Evolutionary conservation across 129 eudicot genomes (phyloP).

Genomic region (Flaveria linearis): DNA sequence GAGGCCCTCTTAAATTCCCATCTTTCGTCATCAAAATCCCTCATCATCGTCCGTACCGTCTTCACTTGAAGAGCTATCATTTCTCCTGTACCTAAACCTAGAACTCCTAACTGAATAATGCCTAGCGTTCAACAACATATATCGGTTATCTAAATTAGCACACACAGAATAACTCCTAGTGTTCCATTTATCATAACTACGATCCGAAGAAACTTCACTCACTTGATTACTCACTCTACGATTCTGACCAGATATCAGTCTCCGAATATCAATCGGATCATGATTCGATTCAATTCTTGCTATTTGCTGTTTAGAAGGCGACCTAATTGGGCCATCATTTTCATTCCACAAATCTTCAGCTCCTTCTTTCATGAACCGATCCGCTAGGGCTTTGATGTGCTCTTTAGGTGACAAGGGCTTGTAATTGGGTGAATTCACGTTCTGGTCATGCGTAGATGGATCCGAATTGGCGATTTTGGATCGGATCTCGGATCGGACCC

Average conservation of each 20-base stretch:
- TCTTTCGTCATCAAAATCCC: conserved; percentile 28
- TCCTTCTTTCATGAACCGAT: conserved; percentile 83
- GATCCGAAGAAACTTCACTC: conserved; percentile 20
- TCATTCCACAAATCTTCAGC: conserved; percentile 97
- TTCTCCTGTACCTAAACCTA: conserved; percentile 38
- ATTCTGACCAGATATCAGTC: conserved; percentile 31
- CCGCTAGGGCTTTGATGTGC: conserved; percentile 81
- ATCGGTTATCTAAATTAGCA: conserved; percentile 13
- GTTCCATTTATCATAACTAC: conserved; percentile 25
- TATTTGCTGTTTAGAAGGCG: conserved; percentile 24
- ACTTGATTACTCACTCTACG: background rate
- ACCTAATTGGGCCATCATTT: conserved; percentile 63
- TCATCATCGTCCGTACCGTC: conserved; percentile 39
- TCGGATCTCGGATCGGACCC: conserved; percentile 80
- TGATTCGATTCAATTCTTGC: conserved; percentile 27
- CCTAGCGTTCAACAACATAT: conserved; percentile 34
- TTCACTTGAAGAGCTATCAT: conserved; percentile 48
- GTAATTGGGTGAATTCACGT: conserved; percentile 30
- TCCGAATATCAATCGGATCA: conserved; percentile 42
- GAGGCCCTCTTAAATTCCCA: conserved; percentile 38
- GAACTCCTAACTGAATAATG: conserved; percentile 47
- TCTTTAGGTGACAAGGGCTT: conserved; percentile 62
- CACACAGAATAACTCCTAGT: conserved; percentile 29
- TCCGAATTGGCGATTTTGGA: conserved; percentile 42
- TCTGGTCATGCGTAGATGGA: conserved; percentile 9